These are phyloP conservation scores for Hypoxylon sp. DNA, from an alignment of 2,329 filamentous ascomycete species.

Conservation along the genomic window DNA sequence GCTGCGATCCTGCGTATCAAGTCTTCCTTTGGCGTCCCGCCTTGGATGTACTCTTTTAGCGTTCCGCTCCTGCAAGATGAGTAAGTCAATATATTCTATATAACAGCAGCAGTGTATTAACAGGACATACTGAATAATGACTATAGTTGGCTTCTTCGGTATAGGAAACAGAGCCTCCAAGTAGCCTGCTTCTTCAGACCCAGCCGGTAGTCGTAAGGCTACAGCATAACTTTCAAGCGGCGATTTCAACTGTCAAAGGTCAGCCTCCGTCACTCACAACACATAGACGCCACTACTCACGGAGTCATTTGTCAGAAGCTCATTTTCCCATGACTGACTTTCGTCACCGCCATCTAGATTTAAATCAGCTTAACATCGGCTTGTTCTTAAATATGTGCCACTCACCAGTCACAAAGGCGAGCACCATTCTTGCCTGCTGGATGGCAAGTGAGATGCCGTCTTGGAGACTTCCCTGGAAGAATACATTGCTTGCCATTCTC, in stretches of 20 bases:
- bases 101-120: not conserved
- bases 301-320: constrained; percentile 70
- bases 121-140: constrained; percentile 76
- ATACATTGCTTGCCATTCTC: constrained; percentile 66
- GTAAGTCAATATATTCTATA: constrained; percentile 19
- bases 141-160: constrained; percentile 79
- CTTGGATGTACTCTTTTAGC: constrained; percentile 79
- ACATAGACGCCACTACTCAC: constrained; percentile 55
- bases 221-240: constrained; percentile 74
- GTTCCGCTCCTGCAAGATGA: constrained; percentile 72
- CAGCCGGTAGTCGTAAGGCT: constrained; percentile 75
- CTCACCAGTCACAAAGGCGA: constrained; percentile 85
- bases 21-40: constrained; percentile 73
- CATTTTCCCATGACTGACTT: constrained; percentile 78
- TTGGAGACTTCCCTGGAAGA: constrained; percentile 83
- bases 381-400: not conserved
- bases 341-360: constrained; percentile 75
- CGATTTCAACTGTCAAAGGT: constrained; percentile 61
- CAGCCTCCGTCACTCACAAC: constrained; percentile 29
- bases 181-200: constrained; percentile 84
- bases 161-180: constrained; percentile 86
- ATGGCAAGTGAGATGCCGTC: constrained; percentile 84
- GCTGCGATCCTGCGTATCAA: constrained; percentile 69
- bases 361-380: constrained; percentile 23
- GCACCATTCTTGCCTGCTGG: constrained; percentile 79